Base-by-base conservation (phyloP, 2,329 filamentous ascomycete species). In the Xylariaceae sp. region DNA sequence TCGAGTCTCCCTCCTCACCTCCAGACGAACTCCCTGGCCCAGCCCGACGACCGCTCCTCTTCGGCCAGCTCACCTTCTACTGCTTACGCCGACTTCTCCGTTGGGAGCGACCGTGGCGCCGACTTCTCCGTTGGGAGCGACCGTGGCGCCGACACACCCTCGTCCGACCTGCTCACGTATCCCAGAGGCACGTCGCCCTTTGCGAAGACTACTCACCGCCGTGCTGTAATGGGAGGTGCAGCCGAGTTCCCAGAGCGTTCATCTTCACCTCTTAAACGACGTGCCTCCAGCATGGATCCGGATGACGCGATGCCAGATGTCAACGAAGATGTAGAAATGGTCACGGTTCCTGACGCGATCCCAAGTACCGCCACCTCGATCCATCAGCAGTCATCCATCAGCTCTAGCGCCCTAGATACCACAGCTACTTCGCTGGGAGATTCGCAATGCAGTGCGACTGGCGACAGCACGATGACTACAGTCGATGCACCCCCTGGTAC, bases 191-290 rank as follows among this genome's bases (percentile, higher is more conserved):
- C 76, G 67, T 83, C 81, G 54, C 79, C 81, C 37, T 74, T 73
- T 51, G 62, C 77, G 62, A 74, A 75, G 59, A 70, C 75, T 48
- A 73, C 77, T 37, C 76, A 76, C 50, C 67, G 68, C 62, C 75
- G 79, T 59, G 77, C 74, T 62, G 76, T 84, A 56, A 84, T 85
- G 79, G 80, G 80, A 60, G 81, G 78, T 60, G 79, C 81, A 69
- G 74, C 77, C 61, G 80, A 85, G 58, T 66, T 76, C 29, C 76
- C 79, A 55, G 78, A 84, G 44, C 77, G 83, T 62, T 83, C 83
- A 26, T 85, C 83, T 31, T 86, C 83, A 26, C 83, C 83, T 6
- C 70, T 86, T 54, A 86, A 86, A 71, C 76, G 83, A 65, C 77
- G 79, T 59, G 83, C 83, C 37, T 84, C 80, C 56, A 83, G 79